Conservation (phyloP, 495 filamentous ascomycete species). For the Hypoxylon fuscum region DNA sequence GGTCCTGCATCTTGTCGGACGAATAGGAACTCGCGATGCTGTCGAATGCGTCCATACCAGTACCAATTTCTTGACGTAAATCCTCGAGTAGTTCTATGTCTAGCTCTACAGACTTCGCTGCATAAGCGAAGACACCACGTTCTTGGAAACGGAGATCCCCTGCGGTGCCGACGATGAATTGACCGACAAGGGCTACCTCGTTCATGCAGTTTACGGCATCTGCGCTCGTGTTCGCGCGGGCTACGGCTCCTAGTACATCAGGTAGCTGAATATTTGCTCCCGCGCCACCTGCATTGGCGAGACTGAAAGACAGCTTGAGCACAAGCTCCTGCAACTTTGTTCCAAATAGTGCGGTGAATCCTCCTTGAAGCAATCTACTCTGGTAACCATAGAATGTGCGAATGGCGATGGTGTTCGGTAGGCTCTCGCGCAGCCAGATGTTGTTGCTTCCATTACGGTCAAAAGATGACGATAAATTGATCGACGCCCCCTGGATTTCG, state of each 20-base stretch:
- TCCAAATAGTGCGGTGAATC: slow-evolving; percentile 59
- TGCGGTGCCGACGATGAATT: slow-evolving; percentile 53
- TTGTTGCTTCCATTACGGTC: slow-evolving; percentile 32
- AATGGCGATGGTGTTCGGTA: slow-evolving; percentile 58
- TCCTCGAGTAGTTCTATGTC: slow-evolving; percentile 60
- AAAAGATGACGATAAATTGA: slow-evolving; percentile 30
- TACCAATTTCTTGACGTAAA: slow-evolving; percentile 58
- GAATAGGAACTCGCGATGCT: slow-evolving; percentile 45
- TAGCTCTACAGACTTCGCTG: slow-evolving; percentile 55
- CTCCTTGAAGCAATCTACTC: slow-evolving; percentile 59
- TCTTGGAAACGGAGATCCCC: slow-evolving; percentile 54
- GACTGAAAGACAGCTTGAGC: slow-evolving; percentile 58
- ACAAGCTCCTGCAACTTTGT: slow-evolving; percentile 59
- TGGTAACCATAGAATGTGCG: slow-evolving; percentile 62
- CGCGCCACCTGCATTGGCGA: slow-evolving; percentile 47
- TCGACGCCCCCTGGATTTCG: slow-evolving; percentile 55
- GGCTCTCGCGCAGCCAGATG: slow-evolving; percentile 55
- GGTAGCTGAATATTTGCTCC: slow-evolving; percentile 50
- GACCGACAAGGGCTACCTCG: slow-evolving; percentile 58
- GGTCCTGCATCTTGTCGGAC: slow-evolving; percentile 29
- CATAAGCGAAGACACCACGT: slow-evolving; percentile 57
- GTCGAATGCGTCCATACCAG: slow-evolving; percentile 62
- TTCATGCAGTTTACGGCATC: slow-evolving; percentile 53
- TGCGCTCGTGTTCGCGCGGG: slow-evolving; percentile 55
- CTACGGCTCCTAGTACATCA: slow-evolving; percentile 59